These are phyloP conservation scores for Turritis glabra DNA, from an alignment of 345 rosid species.

Conservation along the genomic window DNA sequence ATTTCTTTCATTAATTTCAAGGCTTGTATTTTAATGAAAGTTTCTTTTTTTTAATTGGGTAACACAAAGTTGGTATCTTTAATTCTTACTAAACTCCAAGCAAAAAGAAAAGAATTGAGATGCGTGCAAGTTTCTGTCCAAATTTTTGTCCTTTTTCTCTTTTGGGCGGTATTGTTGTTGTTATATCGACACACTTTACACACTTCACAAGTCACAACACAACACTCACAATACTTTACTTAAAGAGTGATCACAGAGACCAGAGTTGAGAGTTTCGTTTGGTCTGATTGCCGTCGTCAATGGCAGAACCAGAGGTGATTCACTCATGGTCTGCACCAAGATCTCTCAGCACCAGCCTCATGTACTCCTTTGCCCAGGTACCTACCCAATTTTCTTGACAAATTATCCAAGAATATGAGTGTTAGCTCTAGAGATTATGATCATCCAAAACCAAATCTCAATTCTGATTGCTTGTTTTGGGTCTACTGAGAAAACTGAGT, in stretches of 20 bases:
- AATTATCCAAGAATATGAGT: neutral
- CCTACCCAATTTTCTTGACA: neutral
- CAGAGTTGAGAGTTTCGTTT: constrained; percentile 1
- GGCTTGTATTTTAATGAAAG: neutral
- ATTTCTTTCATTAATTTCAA: too few relatives aligned
- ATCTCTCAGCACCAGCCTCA: constrained; percentile 81
- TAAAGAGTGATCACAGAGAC: constrained; percentile 18
- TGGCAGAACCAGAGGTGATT: constrained; percentile 56
- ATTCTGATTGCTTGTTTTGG: constrained; percentile 2
- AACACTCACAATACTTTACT: neutral
- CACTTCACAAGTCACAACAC: constrained; percentile 11
- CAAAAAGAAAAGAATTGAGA: neutral
- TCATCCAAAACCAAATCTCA: neutral
- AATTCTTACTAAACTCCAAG: constrained; percentile 18
- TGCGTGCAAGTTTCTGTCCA: constrained; percentile 21
- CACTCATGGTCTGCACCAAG: constrained; percentile 94
- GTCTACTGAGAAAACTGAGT: constrained; percentile 13
- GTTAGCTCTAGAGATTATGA: neutral
- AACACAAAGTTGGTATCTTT: constrained; percentile 3
- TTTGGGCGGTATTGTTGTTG: neutral
- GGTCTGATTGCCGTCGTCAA: constrained; percentile 12
- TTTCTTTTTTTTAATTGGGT: neutral
- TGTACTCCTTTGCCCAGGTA: constrained; percentile 92
- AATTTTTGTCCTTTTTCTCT: constrained; percentile 8
- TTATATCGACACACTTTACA: neutral